Evolutionary conservation across 2,329 filamentous ascomycete species (phyloP).

Genomic region (Diplodia intermedia): DNA sequence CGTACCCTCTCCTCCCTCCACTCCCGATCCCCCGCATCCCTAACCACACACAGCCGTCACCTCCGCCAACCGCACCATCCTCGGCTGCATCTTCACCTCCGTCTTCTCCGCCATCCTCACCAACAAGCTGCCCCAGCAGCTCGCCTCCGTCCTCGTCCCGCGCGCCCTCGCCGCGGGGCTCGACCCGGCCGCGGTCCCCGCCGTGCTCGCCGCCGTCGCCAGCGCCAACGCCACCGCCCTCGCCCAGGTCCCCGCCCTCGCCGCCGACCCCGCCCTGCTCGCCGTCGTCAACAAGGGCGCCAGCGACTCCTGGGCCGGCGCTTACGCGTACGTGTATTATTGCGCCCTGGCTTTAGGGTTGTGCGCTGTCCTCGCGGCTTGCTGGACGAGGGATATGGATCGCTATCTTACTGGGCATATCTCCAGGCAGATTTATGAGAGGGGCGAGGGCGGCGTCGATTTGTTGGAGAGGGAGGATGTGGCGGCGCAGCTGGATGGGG

Average conservation of each 20-base stretch:
- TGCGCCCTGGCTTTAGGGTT: constrained; percentile 36
- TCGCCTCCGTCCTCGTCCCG: constrained; percentile 28
- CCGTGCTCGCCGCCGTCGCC: constrained; percentile 35
- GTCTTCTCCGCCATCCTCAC: constrained; percentile 39
- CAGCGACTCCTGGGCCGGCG: constrained; percentile 35
- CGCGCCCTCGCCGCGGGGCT: constrained; percentile 36
- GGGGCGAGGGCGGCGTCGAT: constrained; percentile 31
- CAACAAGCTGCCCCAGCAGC: constrained; percentile 37
- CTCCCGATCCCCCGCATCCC: too few species aligned
- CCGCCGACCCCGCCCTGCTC: constrained; percentile 35
- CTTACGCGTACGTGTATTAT: constrained; percentile 40
- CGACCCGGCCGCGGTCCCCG: constrained; percentile 34
- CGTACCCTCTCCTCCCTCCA: not conserved
- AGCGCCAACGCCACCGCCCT: constrained; percentile 34
- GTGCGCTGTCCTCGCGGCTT: constrained; percentile 33
- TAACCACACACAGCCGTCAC: constrained; percentile 35
- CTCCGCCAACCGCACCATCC: constrained; percentile 36
- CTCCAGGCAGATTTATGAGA: constrained; percentile 35
- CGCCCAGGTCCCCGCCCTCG: constrained; percentile 32
- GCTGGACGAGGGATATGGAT: constrained; percentile 36
- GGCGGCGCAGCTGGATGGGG: not conserved
- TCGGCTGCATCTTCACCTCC: constrained; percentile 37
- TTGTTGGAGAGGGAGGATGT: constrained; percentile 29
- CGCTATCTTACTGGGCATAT: constrained; percentile 38
- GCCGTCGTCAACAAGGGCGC: constrained; percentile 34